phyloP scores from a whole-genome alignment of 331 rosid species.

The Telfairia occidentalis region DNA sequence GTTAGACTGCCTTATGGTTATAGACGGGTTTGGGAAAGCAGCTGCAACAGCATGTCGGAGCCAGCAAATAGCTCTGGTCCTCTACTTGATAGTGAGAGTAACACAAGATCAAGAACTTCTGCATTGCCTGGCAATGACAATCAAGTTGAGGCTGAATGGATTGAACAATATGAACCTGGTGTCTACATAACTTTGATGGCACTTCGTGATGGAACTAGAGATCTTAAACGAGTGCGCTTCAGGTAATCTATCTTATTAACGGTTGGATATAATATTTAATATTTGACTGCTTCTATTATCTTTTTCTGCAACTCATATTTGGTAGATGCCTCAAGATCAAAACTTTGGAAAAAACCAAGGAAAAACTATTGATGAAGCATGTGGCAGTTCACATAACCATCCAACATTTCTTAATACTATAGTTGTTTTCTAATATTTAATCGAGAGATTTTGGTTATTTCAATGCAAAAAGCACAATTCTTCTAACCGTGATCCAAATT shows the following conservation, averaged over 20 bases:
- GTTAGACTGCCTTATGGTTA: constrained; percentile 41
- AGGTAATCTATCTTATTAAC: constrained; percentile 38
- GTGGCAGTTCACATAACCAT: neutral
- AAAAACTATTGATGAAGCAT: neutral
- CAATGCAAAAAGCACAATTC: neutral
- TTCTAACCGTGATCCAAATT: constrained; percentile 11
- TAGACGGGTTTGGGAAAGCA: constrained; percentile 26
- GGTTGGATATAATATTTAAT: neutral
- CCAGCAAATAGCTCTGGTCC: constrained; percentile 41
- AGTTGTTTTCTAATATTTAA: neutral
- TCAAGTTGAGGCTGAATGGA: constrained; percentile 87
- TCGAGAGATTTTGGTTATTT: neutral
- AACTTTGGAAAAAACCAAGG: neutral
- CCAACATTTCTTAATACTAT: neutral
- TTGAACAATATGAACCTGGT: constrained; percentile 91
- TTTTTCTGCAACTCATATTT: neutral
- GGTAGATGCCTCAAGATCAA: neutral
- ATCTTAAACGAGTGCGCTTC: constrained; percentile 96
- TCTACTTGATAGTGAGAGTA: constrained; percentile 48
- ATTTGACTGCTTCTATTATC: neutral
- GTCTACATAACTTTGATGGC: constrained; percentile 92
- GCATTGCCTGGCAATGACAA: constrained; percentile 24
- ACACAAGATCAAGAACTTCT: constrained; percentile 32
- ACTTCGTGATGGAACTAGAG: constrained; percentile 75
- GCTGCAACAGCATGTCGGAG: constrained; percentile 33